Evolutionary conservation across 2,329 filamentous ascomycete species (phyloP), one percentile per base, ranked within the genome.

Genomic region (Colletotrichum phormii): DNA sequence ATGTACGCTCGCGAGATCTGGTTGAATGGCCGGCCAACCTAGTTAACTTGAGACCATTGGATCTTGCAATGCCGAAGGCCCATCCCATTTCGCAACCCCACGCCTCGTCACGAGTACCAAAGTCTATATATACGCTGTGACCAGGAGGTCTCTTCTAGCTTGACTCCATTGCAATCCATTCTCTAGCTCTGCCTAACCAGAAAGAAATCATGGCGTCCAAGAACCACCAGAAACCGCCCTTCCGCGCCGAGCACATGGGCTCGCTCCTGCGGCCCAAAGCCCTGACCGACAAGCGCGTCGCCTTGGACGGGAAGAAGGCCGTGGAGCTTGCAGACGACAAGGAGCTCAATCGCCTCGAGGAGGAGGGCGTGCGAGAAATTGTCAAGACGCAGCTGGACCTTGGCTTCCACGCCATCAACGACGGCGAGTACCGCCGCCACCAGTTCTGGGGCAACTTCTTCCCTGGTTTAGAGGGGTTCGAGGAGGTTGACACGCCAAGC

Each of bases 231-330:
- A 60, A 78, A 26, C 84, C 84, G 26, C 93, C 92, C 33, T 94
- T 94, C 86, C 88, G 93, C 77, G 93, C 93, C 61, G 93, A 95
- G 86, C 93, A 95, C 77, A 86, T 94, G 77, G 93, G 93, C 77
- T 94, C 92, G 22, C 86, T 95, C 35, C 88, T 94, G 55, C 90
- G 93, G 26, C 92, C 93, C 9, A 83, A 91, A 71, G 73, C 75
- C 26, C 79, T 82, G 9, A 79, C 81, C 9, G 77, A 80, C 42
- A 77, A 78, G 51, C 77, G 80, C 71, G 76, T 79, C 68, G 72
- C 77, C 68, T 78, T 82, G 67, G 79, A 80, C 26, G 79, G 79
- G 26, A 78, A 78, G 71, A 62, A 68, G 13, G 70, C 70, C 7
- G 54, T 70, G 13, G 79, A 78, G 58, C 63, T 80, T 5, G 71